Evolutionary conservation across 2,329 filamentous ascomycete genomes (phyloP).

Genomic region (Myriosclerotinia duriaeana): DNA sequence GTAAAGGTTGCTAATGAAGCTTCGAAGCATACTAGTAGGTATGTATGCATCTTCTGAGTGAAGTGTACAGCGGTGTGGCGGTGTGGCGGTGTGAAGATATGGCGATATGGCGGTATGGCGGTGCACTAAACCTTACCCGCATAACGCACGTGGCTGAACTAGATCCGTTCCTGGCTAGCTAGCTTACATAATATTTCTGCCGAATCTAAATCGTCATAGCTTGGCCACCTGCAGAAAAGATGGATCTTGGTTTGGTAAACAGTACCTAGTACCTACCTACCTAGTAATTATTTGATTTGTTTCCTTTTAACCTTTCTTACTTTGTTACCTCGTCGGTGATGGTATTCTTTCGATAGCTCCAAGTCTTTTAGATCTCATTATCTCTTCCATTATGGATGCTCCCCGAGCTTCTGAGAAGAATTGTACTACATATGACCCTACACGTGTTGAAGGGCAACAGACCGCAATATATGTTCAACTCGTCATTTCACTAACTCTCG

Average conservation of each 20-base stretch:
- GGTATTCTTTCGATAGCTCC: constrained; percentile 6
- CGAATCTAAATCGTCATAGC: constrained; percentile 13
- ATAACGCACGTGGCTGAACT: not conserved
- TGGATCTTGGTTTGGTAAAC: not conserved
- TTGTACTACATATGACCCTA: constrained; percentile 35
- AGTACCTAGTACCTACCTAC: too few relatives aligned
- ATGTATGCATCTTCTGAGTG: too few relatives aligned
- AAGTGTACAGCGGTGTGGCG: too few relatives aligned
- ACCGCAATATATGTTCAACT: constrained; percentile 57
- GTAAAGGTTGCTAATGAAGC: not conserved
- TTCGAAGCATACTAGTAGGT: not conserved
- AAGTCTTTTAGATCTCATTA: constrained; percentile 7
- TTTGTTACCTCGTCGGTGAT: constrained; percentile 7
- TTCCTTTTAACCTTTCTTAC: not conserved
- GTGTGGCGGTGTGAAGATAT: too few relatives aligned
- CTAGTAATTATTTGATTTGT: too few relatives aligned
- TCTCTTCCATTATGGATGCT: constrained; percentile 27
- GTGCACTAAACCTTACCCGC: not conserved
- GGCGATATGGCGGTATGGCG: not conserved
- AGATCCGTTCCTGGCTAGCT: not conserved
- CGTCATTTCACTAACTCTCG: constrained; percentile 68
- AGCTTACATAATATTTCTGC: constrained; percentile 1
- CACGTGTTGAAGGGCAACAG: constrained; percentile 34
- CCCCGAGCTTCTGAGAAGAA: constrained; percentile 26
- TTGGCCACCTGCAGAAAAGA: constrained; percentile 2